Evolutionary conservation across 768 basidiomycete genomes (phyloP), one percentile per base, ranked within the genome.

Genomic region (Cytidiella melzeri): DNA sequence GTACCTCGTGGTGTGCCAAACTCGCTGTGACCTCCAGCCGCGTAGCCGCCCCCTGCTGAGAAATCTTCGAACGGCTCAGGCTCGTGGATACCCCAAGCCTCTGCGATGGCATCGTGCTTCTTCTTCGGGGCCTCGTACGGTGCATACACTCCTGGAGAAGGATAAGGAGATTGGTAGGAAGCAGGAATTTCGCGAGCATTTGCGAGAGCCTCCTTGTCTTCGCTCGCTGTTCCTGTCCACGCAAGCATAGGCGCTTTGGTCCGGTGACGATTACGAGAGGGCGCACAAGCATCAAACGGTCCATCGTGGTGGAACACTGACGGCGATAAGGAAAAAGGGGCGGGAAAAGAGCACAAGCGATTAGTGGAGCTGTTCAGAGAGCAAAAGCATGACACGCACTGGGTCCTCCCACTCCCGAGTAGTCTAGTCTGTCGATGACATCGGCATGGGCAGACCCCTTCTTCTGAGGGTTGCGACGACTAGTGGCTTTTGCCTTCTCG

Each of bases 61-160:
- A 92, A 93, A 58, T 93, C 90, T 58, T 93, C 90, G 58, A 77
- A 92, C 5, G 91, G 91, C 61, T 93, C 91, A 4, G 91, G 91
- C 59, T 92, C 91, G 57, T 91, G 87, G 44, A 89, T 90, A 30
- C 91, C 91, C 91, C 91, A 92, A 1, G 91, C 91, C 66, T 92
- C 91, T 41, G 90, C 90, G 51, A 93, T 83, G 30, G 87, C 88
- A 57, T 92, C 88, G 27, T 87, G 83, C 61, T 88, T 88, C 68
- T 87, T 89, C 80, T 90, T 90, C 27, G 83, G 80, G 7, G 77
- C 76, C 51, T 79, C 75, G 47, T 77, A 75, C 11, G 77, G 65
- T 15, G 65, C 63, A 60, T 71, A 72, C 51, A 52, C 51, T 23
- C 65, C 65, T 47, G 65, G 48, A 41, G 54, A 61, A 3, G 83